Percentiles rank a stretch among this genome's conserved stretches.
Conservation (phyloP, 179 eudicot genomes). For the Spergularia azorica region DNA sequence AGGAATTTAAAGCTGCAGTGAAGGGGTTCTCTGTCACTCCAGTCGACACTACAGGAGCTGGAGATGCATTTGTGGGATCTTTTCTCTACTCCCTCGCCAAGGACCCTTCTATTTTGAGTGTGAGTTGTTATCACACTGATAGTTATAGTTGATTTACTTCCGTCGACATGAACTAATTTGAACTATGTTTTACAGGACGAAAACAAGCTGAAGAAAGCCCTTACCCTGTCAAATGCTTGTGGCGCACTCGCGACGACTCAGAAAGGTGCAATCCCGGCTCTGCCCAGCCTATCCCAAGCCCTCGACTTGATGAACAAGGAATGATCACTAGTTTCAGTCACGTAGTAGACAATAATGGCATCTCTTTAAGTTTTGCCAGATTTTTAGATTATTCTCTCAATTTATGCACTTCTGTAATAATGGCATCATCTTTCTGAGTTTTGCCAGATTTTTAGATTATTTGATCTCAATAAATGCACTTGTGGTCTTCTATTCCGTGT, state of each 20-base stretch:
- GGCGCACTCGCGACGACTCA: conserved; percentile 54
- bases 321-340: neutral
- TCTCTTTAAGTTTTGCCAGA: no score
- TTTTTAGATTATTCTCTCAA: no score
- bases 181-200: conserved; percentile 36
- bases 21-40: conserved; percentile 41
- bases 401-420: no score
- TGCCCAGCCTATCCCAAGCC: conserved; percentile 42
- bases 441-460: no score
- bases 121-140: neutral
- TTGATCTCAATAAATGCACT: no score
- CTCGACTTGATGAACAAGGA: conserved; percentile 26
- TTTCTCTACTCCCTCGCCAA: conserved; percentile 42
- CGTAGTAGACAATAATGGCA: neutral
- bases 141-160: no score
- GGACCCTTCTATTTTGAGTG: conserved; percentile 39
- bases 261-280: conserved; percentile 63
- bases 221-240: conserved; percentile 46
- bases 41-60: conserved; percentile 62
- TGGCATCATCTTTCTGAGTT: no score
- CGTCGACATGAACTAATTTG: no score
- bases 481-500: no score
- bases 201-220: conserved; percentile 38
- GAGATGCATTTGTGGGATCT: conserved; percentile 55
- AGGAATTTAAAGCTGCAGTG: conserved; percentile 45